phyloP scores from a whole-genome alignment of 2,329 filamentous ascomycete species.

The Pseudopyrenochaeta lycopersici region DNA sequence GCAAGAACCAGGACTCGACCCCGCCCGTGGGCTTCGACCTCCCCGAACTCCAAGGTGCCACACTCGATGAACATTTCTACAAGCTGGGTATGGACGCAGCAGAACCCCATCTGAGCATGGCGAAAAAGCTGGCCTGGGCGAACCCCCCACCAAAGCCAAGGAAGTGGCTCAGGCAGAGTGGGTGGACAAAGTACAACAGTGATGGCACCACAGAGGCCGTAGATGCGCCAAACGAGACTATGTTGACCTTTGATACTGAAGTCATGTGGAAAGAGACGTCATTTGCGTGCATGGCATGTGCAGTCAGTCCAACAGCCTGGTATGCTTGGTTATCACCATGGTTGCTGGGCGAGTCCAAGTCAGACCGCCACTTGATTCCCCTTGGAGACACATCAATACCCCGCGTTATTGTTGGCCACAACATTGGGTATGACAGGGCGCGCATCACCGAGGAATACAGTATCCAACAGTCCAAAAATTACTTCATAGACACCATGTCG shows the following conservation, averaged over 20 bases:
- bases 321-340: constrained; percentile 98
- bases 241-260: constrained; percentile 94
- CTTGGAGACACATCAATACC: constrained; percentile 78
- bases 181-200: constrained; percentile 91
- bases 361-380: constrained; percentile 83
- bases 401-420: constrained; percentile 89
- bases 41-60: constrained; percentile 78
- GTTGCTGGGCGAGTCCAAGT: constrained; percentile 83
- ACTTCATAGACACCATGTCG: constrained; percentile 97
- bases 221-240: constrained; percentile 78
- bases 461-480: constrained; percentile 81
- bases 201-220: constrained; percentile 78
- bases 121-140: constrained; percentile 75
- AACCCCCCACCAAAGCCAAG: constrained; percentile 68
- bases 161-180: constrained; percentile 80
- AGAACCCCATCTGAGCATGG: constrained; percentile 80
- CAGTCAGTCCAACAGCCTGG: constrained; percentile 88
- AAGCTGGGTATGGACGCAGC: constrained; percentile 86
- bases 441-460: constrained; percentile 89
- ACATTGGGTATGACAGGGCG: constrained; percentile 93
- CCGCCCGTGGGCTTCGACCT: constrained; percentile 85
- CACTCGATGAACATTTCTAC: constrained; percentile 93
- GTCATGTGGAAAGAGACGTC: constrained; percentile 94
- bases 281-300: constrained; percentile 97
- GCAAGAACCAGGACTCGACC: constrained; percentile 82